phyloP scores from a whole-genome alignment of 768 basidiomycete genomes.

The Strobilomyces echinocephalus region DNA sequence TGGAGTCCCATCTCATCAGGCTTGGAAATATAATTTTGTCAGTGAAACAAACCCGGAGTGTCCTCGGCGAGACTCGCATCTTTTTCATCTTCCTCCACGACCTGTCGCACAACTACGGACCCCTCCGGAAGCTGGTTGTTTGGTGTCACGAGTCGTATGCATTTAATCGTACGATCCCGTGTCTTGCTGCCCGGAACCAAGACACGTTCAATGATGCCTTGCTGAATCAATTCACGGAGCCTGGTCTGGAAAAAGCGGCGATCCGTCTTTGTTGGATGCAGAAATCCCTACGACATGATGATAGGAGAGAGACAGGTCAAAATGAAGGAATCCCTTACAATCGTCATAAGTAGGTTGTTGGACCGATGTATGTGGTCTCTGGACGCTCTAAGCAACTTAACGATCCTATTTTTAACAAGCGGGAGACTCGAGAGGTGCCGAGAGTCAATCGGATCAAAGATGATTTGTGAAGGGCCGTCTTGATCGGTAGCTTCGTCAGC shows the following conservation, averaged over 20 bases:
- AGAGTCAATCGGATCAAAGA: slow-evolving; percentile 72
- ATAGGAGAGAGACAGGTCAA: background rate
- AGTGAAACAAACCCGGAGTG: slow-evolving; percentile 27
- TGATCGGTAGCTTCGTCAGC: slow-evolving; percentile 21
- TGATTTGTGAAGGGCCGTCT: slow-evolving; percentile 29
- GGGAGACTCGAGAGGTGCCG: slow-evolving; percentile 73
- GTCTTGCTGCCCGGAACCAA: slow-evolving; percentile 57
- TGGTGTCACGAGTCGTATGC: slow-evolving; percentile 58
- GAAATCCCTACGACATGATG: slow-evolving; percentile 54
- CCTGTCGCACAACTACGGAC: slow-evolving; percentile 33
- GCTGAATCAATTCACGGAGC: slow-evolving; percentile 65
- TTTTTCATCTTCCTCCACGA: slow-evolving; percentile 41
- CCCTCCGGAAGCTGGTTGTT: slow-evolving; percentile 34
- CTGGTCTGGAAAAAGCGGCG: slow-evolving; percentile 79
- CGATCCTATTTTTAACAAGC: slow-evolving; percentile 64
- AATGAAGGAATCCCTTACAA: slow-evolving; percentile 45
- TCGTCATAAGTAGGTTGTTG: slow-evolving; percentile 68
- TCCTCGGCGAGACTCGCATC: slow-evolving; percentile 27
- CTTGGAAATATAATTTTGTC: background rate
- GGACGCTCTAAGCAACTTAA: slow-evolving; percentile 67
- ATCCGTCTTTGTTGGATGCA: slow-evolving; percentile 68
- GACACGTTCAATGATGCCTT: slow-evolving; percentile 72
- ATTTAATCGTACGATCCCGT: slow-evolving; percentile 47
- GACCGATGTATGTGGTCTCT: slow-evolving; percentile 68
- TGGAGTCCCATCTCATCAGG: slow-evolving; percentile 10